Percentiles rank a stretch among this genome's conserved stretches.
Conservation (phyloP, 305 asterid genomes). For the Solanum chacoense region DNA sequence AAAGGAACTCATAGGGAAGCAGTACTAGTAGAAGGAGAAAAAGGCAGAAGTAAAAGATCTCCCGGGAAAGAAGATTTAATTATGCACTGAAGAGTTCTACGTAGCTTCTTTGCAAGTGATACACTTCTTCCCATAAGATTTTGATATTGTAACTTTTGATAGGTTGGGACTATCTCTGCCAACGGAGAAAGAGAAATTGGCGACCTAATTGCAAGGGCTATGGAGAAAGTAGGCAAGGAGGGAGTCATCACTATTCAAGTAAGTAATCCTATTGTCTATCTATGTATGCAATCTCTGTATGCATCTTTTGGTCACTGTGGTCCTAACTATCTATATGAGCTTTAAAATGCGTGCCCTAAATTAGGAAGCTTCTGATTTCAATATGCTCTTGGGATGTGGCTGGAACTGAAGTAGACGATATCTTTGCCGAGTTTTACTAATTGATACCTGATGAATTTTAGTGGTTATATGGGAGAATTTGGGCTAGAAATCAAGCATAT, state of each 20-base stretch:
- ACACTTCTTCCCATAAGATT: background rate
- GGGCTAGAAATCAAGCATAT: background rate
- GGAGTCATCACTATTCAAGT: conserved; percentile 42
- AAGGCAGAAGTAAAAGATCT: background rate
- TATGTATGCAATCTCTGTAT: background rate
- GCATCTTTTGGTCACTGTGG: background rate
- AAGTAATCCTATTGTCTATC: conserved; percentile 2
- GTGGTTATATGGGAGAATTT: background rate
- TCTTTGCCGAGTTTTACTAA: background rate
- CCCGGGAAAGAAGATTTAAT: background rate
- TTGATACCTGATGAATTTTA: background rate
- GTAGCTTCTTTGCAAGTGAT: background rate
- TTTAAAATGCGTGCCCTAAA: background rate
- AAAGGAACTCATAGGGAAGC: background rate
- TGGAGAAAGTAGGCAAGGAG: conserved; percentile 46
- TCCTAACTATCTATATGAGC: background rate
- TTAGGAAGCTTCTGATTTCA: background rate
- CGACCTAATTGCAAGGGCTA: conserved; percentile 42
- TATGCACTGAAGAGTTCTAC: background rate
- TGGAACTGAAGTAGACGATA: background rate
- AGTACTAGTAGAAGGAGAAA: background rate
- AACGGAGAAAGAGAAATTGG: conserved; percentile 41
- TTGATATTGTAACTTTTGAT: background rate
- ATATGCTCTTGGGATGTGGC: background rate
- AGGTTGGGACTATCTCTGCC: conserved; percentile 40